Percentiles rank a stretch among this genome's conserved stretches.
Evolutionary conservation across 768 basidiomycete species (phyloP).

Genomic region (Podaxis sp.): DNA sequence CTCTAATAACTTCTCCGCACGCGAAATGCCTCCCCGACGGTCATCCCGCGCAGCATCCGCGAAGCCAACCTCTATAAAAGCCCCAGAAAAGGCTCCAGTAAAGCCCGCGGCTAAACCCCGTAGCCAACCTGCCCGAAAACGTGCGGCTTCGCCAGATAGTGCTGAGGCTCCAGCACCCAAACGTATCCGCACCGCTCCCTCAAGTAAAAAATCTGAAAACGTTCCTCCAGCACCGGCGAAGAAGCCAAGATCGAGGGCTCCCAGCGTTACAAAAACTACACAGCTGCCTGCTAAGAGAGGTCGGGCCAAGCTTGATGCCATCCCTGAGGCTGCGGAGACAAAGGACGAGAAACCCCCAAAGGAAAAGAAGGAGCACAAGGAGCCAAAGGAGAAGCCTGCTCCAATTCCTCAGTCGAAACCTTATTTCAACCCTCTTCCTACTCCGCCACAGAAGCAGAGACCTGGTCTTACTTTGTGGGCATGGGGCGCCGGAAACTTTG

Average conservation of each 20-base stretch:
- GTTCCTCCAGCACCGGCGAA: slow-evolving; percentile 29
- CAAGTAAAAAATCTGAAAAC: slow-evolving; percentile 41
- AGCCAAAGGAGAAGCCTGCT: slow-evolving; percentile 12
- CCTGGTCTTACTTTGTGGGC: slow-evolving; percentile 77
- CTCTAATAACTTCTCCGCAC: slow-evolving; percentile 8
- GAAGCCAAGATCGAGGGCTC: slow-evolving; percentile 24
- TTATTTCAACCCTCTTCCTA: slow-evolving; percentile 67
- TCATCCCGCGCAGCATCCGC: slow-evolving; percentile 51
- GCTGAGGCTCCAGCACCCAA: slow-evolving; percentile 46
- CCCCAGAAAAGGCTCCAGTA: slow-evolving; percentile 25
- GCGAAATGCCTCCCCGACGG: slow-evolving; percentile 44
- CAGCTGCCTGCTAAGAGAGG: slow-evolving; percentile 3
- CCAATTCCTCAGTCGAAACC: slow-evolving; percentile 44
- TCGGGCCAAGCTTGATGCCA: slow-evolving; percentile 9
- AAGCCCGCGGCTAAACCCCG: slow-evolving; percentile 31
- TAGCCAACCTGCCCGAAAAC: slow-evolving; percentile 41
- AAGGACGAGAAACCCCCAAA: slow-evolving; percentile 5
- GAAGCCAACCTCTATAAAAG: slow-evolving; percentile 35
- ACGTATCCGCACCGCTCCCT: slow-evolving; percentile 39
- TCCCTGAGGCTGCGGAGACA: slow-evolving; percentile 6
- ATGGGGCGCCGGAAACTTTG: slow-evolving; percentile 93
- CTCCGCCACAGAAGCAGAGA: slow-evolving; percentile 50
- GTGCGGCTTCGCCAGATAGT: slow-evolving; percentile 48
- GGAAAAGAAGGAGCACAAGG: slow-evolving; percentile 7
- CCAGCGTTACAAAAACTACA: background rate